Evolutionary conservation across 768 basidiomycete genomes (phyloP), one percentile per base, ranked within the genome.

Genomic region (Phanerochaete carnosa): DNA sequence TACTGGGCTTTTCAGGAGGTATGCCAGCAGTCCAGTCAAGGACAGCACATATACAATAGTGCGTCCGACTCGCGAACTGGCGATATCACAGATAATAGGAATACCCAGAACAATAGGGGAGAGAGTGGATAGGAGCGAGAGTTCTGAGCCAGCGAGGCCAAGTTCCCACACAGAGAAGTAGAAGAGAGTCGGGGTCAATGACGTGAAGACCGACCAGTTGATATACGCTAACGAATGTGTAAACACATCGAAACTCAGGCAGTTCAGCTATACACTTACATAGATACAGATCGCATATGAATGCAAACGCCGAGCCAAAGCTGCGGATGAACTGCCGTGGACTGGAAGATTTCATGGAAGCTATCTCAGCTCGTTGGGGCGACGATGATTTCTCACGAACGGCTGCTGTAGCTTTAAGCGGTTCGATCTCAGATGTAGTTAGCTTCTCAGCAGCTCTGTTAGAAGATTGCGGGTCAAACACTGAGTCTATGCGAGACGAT

Each of bases 81-180:
- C 77, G 74, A 82, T 82, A 3, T 72, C 68, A 33, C 77, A 73
- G 28, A 88, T 45, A 1, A 77, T 70, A 1, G 77, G 66, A 45
- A 82, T 71, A 0, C 80, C 76, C 13, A 95, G 79, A 15, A 92
- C 68, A 5, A 81, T 63, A 0, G 92, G 91, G 0, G 93, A 85
- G 28, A 95, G 80, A 8, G 85, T 84, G 8, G 83, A 80, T 9
- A 95, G 76, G 2, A 93, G 74, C 0, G 92, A 83, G 16, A 92
- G 77, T 69, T 96, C 94, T 35, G 88, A 83, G 4, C 94, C 94
- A 12, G 90, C 85, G 30, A 95, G 80, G 28, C 89, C 92, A 19
- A 95, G 85, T 69, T 92, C 83, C 94, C 94, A 95, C 22, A 96
- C 85, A 26, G 91, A 94, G 75, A 93, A 95, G 74, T 95, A 95